Evolutionary conservation across 2,329 filamentous ascomycete genomes (phyloP), one percentile per base, ranked within the genome.

Genomic region (Tolypocladium sp.): DNA sequence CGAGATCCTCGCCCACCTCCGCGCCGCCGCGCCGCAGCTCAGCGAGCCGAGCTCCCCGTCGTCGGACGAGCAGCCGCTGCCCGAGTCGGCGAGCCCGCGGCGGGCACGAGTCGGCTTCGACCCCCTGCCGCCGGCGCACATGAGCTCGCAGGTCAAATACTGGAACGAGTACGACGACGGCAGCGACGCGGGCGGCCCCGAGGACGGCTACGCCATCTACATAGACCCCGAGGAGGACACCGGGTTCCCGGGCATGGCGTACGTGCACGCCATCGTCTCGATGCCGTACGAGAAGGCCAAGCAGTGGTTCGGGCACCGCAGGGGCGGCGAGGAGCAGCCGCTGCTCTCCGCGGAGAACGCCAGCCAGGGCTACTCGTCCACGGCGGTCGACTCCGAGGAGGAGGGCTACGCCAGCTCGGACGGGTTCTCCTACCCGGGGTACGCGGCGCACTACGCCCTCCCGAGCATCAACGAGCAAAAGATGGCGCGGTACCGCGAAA

Each of bases 101-200:
- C 55, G 61, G 38, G 52, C 59, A 55, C 67, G 61, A 33, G 65
- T 67, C 57, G 62, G 62, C 38, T 74, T 74, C 58, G 67, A 71
- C 6, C 64, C 66, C 22, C 63, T 74, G 3, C 71, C 72, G 3
- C 68, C 70, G 12, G 64, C 71, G 6, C 60, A 65, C 17, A 61
- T 65, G 41, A 58, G 65, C 9, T 65, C 70, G 9, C 69, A 70
- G 56, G 66, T 73, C 20, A 76, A 77, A 53, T 94, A 93, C 69
- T 95, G 91, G 90, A 93, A 90, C 71, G 91, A 95, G 71, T 94
- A 93, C 71, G 91, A 95, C 64, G 76, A 92, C 69, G 89, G 89
- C 10, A 91, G 90, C 69, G 89, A 92, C 58, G 76, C 74, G 2
- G 82, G 79, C 56, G 84, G 81, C 3, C 74, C 79, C 17, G 80